Evolutionary conservation across 257 asterid species (phyloP).

Genomic region (Prunella vulgaris): DNA sequence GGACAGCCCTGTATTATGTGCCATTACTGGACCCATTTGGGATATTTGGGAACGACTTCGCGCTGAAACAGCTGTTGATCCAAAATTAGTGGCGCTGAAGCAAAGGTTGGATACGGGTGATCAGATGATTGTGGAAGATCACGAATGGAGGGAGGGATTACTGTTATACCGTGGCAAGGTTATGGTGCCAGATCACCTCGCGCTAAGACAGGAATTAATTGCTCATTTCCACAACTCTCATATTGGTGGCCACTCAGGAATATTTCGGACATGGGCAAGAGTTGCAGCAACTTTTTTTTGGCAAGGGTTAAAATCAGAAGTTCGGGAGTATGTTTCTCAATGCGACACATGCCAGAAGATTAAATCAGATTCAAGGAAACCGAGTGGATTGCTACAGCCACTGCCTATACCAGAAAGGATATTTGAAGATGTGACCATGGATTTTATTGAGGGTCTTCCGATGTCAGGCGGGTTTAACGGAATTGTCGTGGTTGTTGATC

Average conservation of each 20-base stretch:
- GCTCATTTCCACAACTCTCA: not conserved
- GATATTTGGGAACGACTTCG: no score
- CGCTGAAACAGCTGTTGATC: no score
- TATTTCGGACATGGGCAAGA: not conserved
- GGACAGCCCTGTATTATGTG: no score
- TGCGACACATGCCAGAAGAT: not conserved
- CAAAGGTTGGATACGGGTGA: no score
- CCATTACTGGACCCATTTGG: no score
- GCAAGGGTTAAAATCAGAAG: not conserved
- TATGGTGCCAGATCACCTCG: no score
- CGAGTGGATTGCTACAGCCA: not conserved
- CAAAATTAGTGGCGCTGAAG: no score
- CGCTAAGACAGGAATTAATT: no score
- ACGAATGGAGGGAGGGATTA: no score
- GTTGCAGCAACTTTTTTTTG: not conserved
- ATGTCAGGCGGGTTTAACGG: not conserved
- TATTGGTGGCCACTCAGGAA: not conserved
- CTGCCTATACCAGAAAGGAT: not conserved
- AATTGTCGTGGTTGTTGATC: not conserved
- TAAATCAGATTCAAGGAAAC: not conserved
- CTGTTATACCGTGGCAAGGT: no score
- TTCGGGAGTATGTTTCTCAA: not conserved
- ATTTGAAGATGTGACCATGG: no score
- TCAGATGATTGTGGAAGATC: no score
- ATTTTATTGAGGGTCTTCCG: not conserved